Percentiles rank a stretch among this genome's conserved stretches.
phyloP scores from a whole-genome alignment of 306 rosid species.

The peach (Prunus persica) region Prunus_persica_NCBIv2 NC_034010.1:141501-142000 shows the following conservation, averaged over 20 bases:
- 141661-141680: conserved; percentile 9
- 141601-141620: conserved; percentile 89
- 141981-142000: neutral
- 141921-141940: neutral
- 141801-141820: conserved; percentile 92
- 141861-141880: neutral
- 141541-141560: conserved; percentile 71
- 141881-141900: neutral
- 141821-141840: conserved; percentile 87
- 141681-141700: conserved; percentile 1
- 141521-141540: conserved; percentile 79
- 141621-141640: conserved; percentile 77
- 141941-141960: neutral
- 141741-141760: conserved; percentile 77
- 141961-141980: too few relatives aligned
- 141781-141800: conserved; percentile 77
- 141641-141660: conserved; percentile 49
- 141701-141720: conserved; percentile 32
- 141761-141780: conserved; percentile 87
- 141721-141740: conserved; percentile 90
- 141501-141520: conserved; percentile 79
- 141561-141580: conserved; percentile 64
- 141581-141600: conserved; percentile 89
- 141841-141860: conserved; percentile 72
- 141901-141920: too few relatives aligned